Base-by-base conservation (phyloP, 2,329 filamentous ascomycete genomes). In the Chalaropsis ovoidea region DNA sequence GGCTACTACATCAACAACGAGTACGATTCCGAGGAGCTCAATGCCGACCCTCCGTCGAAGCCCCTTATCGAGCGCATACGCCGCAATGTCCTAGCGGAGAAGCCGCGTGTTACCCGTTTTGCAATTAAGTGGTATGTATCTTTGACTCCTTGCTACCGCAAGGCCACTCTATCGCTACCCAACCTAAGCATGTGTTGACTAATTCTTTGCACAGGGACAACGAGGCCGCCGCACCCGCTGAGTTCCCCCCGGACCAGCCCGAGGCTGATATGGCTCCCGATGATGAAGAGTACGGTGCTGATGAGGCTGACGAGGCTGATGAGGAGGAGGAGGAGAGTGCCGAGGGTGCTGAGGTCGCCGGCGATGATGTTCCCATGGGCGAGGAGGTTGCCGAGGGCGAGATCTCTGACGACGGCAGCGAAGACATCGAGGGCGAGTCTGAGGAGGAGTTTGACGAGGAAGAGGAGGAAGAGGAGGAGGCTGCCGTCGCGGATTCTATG, bases 1-100 rank as follows among this genome's bases (percentile, higher is more conserved):
- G 94, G 94, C 69, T 99, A 99, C 83, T 99, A 99, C 71, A 94
- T 99, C 72, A 99, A 97, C 82, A 99, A 99, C 73, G 95, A 99
- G 76, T 99, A 99, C 76, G 90, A 95, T 71, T 88, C 89, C 31
- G 90, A 95, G 72, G 90, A 95, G 75, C 82, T 99, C 69, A 88
- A 85, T 71, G 86, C 87, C 61, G 92, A 97, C 71, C 94, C 94
- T 10, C 94, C 94, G 6, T 82, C 90, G 67, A 96, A 96, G 80
- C 92, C 92, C 47, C 82, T 95, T 71, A 87, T 97, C 69, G 95
- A 99, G 75, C 90, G 91, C 72, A 90, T 99, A 69, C 85, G 85
- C 70, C 87, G 95, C 71, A 96, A 95, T 73, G 89, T 99, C 62
- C 83, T 99, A 45, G 91, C 92, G 2, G 93, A 97, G 78, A 99